Base-by-base conservation (phyloP, 179 eudicot genomes). In the Drosera spatulata region DNA sequence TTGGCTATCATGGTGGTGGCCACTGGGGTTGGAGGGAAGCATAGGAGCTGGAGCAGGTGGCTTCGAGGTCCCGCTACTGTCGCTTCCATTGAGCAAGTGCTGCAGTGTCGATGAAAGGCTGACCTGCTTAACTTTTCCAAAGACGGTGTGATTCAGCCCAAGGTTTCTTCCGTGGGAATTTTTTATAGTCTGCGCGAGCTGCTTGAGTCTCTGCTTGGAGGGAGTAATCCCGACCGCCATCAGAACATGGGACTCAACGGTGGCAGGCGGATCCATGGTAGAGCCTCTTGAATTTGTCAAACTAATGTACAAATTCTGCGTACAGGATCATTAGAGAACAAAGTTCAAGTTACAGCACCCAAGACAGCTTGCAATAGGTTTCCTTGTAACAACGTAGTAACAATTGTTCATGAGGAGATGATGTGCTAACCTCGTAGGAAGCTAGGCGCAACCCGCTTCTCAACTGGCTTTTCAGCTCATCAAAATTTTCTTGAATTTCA, bases 41-140 rank as follows among this genome's bases (percentile, higher is more conserved):
- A 68, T 47, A 61, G 91, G 95, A 41, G 95, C 70, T 4, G 95
- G 93, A 50, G 95, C 70, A 53, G 94, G 94, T 39, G 86, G 67
- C 4, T 81, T 75, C 12, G 82, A 39, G 9, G 70, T 53, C 14
- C 66, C 13, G 48, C 73, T 65, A 60, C 71, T 68, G 61, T 59
- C 77, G 48, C 64, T 73, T 53, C 72, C 73, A 52, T 77, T 71
- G 22, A 76, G 69, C 9, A 88, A 74, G 74, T 82, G 89, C 57
- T 73, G 90, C 50, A 88, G 75, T 43, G 75, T 60, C 8, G 96
- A 86, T 43, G 99, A 93, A 63, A 93, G 99, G 70, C 82, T 75
- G 62, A 93, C 84, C 69, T 89, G 95, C 65, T 93, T 93, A 12
- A 93, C 99, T 63, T 70, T 83, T 40, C 99, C 99, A 74, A 93